These are phyloP conservation scores for Thraustochytrium striatum DNA, from an alignment of 352 stramenopile genomes.

Conservation along the genomic window DNA sequence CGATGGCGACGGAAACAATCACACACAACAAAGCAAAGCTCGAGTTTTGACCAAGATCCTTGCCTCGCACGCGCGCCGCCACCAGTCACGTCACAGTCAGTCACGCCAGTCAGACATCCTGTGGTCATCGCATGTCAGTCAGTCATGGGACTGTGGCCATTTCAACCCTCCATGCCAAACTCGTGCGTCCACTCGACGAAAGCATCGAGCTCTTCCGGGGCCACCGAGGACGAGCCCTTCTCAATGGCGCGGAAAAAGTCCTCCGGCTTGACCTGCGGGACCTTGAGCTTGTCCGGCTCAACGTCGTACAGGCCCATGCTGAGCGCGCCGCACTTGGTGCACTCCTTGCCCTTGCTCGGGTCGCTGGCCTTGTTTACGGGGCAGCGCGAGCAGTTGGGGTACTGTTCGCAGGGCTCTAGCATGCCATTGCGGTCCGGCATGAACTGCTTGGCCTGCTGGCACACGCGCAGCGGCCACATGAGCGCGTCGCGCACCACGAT, in stretches of 20 bases:
- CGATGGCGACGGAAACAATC: too few relatives aligned
- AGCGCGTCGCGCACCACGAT: constrained; percentile 92
- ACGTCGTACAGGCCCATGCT: constrained; percentile 73
- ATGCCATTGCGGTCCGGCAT: background rate
- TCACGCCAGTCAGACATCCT: too few relatives aligned
- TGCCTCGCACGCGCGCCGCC: too few relatives aligned
- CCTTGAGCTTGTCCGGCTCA: constrained; percentile 64
- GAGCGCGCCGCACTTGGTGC: constrained; percentile 56
- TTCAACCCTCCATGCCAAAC: too few relatives aligned
- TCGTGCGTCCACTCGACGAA: constrained; percentile 98
- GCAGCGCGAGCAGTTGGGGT: constrained; percentile 25
- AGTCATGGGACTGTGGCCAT: too few relatives aligned
- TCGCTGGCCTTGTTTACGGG: background rate
- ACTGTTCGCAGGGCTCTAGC: constrained; percentile 7
- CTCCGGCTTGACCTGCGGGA: constrained; percentile 72
- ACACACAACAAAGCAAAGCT: too few relatives aligned
- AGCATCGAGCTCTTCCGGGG: constrained; percentile 87
- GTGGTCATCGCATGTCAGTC: too few relatives aligned
- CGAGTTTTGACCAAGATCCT: too few relatives aligned
- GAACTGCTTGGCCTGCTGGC: constrained; percentile 88
- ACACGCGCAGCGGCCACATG: constrained; percentile 93
- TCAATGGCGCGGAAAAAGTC: constrained; percentile 94
- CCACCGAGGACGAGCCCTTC: constrained; percentile 89
- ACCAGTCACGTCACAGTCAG: too few relatives aligned
- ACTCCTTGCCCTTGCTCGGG: constrained; percentile 2